A percentile compares a stretch with the other conserved stretches of the same genome.
These are phyloP conservation scores for Prunus mume DNA, from an alignment of 306 rosid genomes.

Conservation along the genomic window DNA sequence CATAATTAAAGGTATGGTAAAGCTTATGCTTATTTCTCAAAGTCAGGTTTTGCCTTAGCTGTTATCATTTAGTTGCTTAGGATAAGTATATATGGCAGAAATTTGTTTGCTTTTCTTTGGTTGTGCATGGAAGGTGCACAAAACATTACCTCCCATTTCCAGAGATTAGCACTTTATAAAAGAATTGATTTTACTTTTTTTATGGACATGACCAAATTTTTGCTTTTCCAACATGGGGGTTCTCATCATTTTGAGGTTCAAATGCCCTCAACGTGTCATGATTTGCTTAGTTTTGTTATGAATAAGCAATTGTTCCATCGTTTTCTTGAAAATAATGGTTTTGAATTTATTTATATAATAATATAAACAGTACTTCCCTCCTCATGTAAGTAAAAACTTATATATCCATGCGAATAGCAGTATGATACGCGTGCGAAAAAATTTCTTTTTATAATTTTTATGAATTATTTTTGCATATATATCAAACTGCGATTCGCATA, in stretches of 20 bases:
- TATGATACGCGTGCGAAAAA: fast-evolving
- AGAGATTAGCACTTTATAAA: background rate
- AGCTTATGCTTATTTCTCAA: background rate
- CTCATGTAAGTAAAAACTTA: no score
- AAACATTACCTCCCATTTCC: background rate
- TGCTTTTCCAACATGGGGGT: background rate
- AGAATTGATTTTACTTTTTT: background rate
- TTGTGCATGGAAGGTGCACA: background rate
- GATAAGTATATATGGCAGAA: background rate
- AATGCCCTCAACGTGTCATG: background rate
- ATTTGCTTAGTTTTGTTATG: background rate
- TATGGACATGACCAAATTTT: background rate
- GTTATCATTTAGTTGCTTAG: background rate
- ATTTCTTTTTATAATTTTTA: fast-evolving
- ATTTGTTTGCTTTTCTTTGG: background rate
- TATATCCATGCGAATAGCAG: no score
- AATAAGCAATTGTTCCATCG: no score
- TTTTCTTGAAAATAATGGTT: background rate
- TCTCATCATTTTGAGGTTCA: background rate
- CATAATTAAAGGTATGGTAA: background rate
- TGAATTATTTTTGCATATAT: no score
- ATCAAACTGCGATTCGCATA: no score
- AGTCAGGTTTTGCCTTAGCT: background rate
- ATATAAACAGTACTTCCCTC: no score
- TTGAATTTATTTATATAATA: background rate